Conservation (phyloP, 345 rosid species). For the Camelina neglecta region DNA sequence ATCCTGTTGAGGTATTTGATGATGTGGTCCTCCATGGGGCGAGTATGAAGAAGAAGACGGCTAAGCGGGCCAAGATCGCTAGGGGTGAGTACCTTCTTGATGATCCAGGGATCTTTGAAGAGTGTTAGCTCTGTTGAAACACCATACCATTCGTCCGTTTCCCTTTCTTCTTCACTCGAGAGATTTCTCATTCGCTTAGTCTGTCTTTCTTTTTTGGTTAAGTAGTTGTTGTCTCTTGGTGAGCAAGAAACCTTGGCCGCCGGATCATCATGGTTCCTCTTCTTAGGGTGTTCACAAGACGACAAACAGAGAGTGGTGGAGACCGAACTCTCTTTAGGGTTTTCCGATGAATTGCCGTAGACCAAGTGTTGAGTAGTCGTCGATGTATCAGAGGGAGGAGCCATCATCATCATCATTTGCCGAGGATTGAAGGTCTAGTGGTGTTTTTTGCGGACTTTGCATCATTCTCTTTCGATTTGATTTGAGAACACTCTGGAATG, state of each 20-base stretch:
- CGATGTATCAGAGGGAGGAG: no score
- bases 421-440: not conserved
- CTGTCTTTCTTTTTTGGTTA: not conserved
- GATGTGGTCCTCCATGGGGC: not conserved
- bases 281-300: not conserved
- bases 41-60: conserved; percentile 23
- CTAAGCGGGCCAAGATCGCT: conserved; percentile 15
- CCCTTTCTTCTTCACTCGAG: conserved; percentile 24
- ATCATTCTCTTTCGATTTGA: conserved; percentile 10
- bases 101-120: conserved; percentile 29
- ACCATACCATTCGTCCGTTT: conserved; percentile 4
- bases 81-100: conserved; percentile 17
- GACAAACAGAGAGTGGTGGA: not conserved
- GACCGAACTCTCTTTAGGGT: no score
- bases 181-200: not conserved
- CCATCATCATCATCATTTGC: no score
- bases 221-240: not conserved
- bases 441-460: not conserved
- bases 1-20: not conserved
- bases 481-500: no score
- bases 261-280: not conserved
- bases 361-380: not conserved
- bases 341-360: no score
- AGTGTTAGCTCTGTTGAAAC: conserved; percentile 26
- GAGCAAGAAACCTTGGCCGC: not conserved